A percentile compares a stretch with the other conserved stretches of the same genome.
These are phyloP conservation scores for Lanmaoa rubissima DNA, from an alignment of 768 basidiomycete species.

Conservation along the genomic window DNA sequence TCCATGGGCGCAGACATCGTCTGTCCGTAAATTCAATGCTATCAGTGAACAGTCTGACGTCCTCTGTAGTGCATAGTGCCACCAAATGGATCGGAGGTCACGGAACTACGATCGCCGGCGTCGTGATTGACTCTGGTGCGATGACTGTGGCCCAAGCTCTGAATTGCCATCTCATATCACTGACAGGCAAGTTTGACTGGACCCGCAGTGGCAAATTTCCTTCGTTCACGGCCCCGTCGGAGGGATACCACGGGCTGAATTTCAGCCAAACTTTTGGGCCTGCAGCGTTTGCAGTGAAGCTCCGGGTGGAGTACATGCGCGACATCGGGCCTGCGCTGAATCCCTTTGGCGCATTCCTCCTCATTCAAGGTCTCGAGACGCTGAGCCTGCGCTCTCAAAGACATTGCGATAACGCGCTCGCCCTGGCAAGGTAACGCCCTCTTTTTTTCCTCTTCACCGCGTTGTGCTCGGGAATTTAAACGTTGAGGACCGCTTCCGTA, in stretches of 20 bases:
- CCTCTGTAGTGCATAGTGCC: constrained; percentile 56
- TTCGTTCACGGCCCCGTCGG: constrained; percentile 67
- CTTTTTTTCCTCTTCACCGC: background rate
- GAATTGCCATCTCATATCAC: background rate
- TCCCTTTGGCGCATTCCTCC: constrained; percentile 71
- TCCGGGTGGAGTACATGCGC: constrained; percentile 61
- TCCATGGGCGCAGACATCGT: constrained; percentile 77
- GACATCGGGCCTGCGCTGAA: constrained; percentile 66
- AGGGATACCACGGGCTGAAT: constrained; percentile 72
- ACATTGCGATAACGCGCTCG: constrained; percentile 69
- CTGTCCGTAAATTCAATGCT: constrained; percentile 32
- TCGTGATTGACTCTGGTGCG: constrained; percentile 67
- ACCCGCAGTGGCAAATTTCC: constrained; percentile 66
- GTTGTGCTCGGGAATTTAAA: background rate
- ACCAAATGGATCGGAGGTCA: constrained; percentile 88
- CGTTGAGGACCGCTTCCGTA: background rate
- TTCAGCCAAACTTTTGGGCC: constrained; percentile 67
- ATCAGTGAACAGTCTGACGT: background rate
- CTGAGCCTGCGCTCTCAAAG: constrained; percentile 68
- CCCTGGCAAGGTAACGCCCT: constrained; percentile 49
- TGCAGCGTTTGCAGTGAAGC: constrained; percentile 61
- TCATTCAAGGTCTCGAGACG: constrained; percentile 79
- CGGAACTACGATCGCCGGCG: constrained; percentile 76
- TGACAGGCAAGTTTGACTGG: constrained; percentile 61
- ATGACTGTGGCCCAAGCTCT: too few relatives aligned